Base-by-base conservation (phyloP, 352 stramenopile genomes). In the Phytophthora palmivora region DNA sequence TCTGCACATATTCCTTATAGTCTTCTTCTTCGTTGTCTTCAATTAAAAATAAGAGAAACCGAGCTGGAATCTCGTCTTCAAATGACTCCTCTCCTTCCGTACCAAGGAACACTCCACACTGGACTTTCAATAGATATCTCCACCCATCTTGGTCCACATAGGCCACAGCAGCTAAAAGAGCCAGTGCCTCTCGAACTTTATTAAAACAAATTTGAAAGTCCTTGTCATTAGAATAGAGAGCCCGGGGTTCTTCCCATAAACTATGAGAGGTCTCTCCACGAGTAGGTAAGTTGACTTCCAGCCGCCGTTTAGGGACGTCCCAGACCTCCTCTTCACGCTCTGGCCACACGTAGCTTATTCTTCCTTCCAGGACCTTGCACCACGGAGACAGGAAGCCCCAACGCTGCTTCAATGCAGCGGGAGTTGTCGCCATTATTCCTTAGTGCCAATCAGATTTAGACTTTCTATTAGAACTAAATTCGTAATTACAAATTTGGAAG, bases 131-230 rank as follows among this genome's bases (percentile, higher is more conserved):
- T 14, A 79, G 18, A 58, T 58, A 60, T 32, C 48, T 67, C 71
- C 71, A 79, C 4, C 37, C 54, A 6, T 34, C 36, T 44, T 64
- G 49, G 28, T 69, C 63, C 22, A 69, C 48, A 16, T 43, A 44
- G 3, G 63, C 60, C 22, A 78, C 61, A 6, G 72, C 52, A n/a
- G 50, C 57, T n/a, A 78, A 32, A 8, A 78, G 50, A 30, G 72
- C 66, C 16, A 75, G 42, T 6, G 52, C 65, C 18, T 78, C 70
- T 2, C 61, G 24, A 10, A 55, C 16, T 60, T 56, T 63, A 14
- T 44, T 30, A 18, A 45, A 62, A 33, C 7, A 26, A 14, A 10
- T n/a, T 21, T 49, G 43, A 30, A 63, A 63, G 1, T 48, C 52
- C 14, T 50, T 7, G 9, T 51, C 30, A 52, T 60, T 52, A 52